Evolutionary conservation across 2,329 filamentous ascomycete genomes (phyloP).

Genomic region (Cladosporium colombiae): DNA sequence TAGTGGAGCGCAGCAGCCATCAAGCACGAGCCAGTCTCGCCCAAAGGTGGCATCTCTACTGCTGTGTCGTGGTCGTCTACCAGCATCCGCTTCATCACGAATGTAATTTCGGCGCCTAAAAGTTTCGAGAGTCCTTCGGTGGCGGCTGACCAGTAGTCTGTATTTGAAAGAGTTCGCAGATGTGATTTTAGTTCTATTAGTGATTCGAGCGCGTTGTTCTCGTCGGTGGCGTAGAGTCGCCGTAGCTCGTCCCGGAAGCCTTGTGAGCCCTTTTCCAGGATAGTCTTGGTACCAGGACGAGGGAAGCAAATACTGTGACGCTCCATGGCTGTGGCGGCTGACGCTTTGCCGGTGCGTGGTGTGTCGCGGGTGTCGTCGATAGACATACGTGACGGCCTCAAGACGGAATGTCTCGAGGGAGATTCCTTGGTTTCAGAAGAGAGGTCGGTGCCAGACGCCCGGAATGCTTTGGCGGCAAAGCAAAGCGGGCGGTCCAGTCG

Average conservation of each 20-base stretch:
- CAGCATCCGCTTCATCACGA: conserved; percentile 65
- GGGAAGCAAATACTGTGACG: conserved; percentile 33
- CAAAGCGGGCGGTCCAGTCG: conserved; percentile 4
- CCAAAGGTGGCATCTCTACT: conserved; percentile 62
- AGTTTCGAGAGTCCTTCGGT: conserved; percentile 66
- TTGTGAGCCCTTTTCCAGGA: conserved; percentile 30
- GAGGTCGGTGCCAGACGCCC: conserved; percentile 3
- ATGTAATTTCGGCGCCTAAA: conserved; percentile 65
- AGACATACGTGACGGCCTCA: not conserved
- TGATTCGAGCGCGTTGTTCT: conserved; percentile 63
- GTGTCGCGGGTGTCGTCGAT: conserved; percentile 9
- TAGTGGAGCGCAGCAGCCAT: conserved; percentile 68
- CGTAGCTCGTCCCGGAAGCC: conserved; percentile 29
- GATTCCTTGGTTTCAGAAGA: conserved; percentile 15
- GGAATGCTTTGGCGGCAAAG: conserved; percentile 17
- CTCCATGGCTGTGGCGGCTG: conserved; percentile 23
- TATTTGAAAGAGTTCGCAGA: conserved; percentile 54
- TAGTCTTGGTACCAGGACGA: conserved; percentile 29
- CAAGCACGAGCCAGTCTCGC: conserved; percentile 62
- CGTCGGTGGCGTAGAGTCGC: conserved; percentile 40
- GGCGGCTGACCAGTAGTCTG: conserved; percentile 64
- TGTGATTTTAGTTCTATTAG: conserved; percentile 60
- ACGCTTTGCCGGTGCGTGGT: not conserved
- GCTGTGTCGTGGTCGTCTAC: conserved; percentile 59
- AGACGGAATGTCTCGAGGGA: not conserved